phyloP scores from a whole-genome alignment of 2,329 filamentous ascomycete genomes.

The Volutella citrinella region DNA sequence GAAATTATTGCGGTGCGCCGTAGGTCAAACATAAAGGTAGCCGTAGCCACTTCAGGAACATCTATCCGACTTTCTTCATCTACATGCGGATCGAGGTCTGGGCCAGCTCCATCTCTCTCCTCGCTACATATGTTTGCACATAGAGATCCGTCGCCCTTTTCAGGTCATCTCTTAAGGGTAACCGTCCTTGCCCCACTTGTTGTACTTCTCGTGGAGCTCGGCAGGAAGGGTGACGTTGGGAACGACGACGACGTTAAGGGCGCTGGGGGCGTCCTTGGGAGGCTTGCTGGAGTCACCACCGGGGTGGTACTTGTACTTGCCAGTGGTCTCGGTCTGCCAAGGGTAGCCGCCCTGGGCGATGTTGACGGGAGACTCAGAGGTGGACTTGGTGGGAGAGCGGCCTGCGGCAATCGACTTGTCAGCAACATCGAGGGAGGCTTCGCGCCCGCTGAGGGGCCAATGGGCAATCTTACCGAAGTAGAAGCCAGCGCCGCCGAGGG shows the following conservation, averaged over 20 bases:
- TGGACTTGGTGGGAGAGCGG: conserved; percentile 79
- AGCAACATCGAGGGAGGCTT: conserved; percentile 18
- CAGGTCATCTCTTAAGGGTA: conserved; percentile 52
- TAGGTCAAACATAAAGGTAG: conserved; percentile 23
- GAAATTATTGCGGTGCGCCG: conserved; percentile 18
- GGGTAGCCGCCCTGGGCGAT: conserved; percentile 80
- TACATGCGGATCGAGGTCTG: conserved; percentile 13
- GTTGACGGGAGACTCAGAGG: conserved; percentile 74
- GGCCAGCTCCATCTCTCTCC: conserved; percentile 11
- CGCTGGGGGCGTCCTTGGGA: conserved; percentile 88
- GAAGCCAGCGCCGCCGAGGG: conserved; percentile 85
- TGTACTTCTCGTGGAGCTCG: conserved; percentile 94
- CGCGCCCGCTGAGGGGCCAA: conserved; percentile 2
- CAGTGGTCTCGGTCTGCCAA: conserved; percentile 71
- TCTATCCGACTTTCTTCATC: conserved; percentile 18
- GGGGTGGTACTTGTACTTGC: conserved; percentile 79
- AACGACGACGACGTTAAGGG: conserved; percentile 90
- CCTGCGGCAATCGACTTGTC: conserved; percentile 43
- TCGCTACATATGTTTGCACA: conserved; percentile 12
- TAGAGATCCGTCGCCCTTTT: conserved; percentile 9
- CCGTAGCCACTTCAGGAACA: conserved; percentile 20
- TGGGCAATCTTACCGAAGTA: conserved; percentile 64
- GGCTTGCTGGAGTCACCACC: conserved; percentile 74
- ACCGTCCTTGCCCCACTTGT: conserved; percentile 99
- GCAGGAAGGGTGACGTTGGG: conserved; percentile 91